These are phyloP conservation scores for Pseudofabraea citricarpa DNA, from an alignment of 2,329 filamentous ascomycete species.

Conservation along the genomic window DNA sequence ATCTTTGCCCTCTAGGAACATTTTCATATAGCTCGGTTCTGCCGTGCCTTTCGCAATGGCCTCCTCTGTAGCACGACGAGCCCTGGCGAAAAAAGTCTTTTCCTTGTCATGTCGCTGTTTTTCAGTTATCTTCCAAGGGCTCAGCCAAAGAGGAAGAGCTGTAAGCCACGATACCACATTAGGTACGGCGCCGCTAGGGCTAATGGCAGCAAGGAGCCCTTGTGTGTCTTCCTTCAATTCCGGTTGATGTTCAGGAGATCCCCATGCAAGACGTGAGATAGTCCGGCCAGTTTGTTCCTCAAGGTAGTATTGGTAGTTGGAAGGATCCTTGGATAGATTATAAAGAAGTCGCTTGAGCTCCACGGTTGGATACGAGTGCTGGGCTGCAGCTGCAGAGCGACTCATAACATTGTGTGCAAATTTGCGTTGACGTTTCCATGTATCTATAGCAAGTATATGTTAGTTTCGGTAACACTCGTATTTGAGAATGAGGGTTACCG, in stretches of 20 bases:
- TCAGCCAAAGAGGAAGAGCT: constrained; percentile 33
- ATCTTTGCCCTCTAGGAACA: constrained; percentile 36
- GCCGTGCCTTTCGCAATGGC: constrained; percentile 28
- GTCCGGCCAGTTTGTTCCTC: constrained; percentile 44
- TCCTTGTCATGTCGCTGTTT: constrained; percentile 35
- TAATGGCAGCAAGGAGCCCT: constrained; percentile 41
- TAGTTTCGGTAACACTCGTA: neutral
- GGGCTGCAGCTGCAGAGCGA: constrained; percentile 28
- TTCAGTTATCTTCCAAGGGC: constrained; percentile 42
- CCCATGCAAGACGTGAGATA: constrained; percentile 41
- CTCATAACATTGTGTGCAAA: constrained; percentile 40
- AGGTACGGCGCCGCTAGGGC: constrained; percentile 39
- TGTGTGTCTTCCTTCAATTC: constrained; percentile 39
- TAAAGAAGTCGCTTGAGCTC: constrained; percentile 35
- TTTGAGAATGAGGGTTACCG: constrained; percentile 23
- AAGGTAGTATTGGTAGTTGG: constrained; percentile 39
- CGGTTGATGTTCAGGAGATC: constrained; percentile 34
- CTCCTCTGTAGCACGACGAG: constrained; percentile 32
- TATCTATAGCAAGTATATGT: constrained; percentile 30
- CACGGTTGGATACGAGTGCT: constrained; percentile 37
- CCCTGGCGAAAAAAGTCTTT: constrained; percentile 31
- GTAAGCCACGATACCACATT: constrained; percentile 41
- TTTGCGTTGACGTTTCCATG: constrained; percentile 44
- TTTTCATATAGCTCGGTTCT: constrained; percentile 36
- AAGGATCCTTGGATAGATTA: constrained; percentile 33